Percentiles rank a stretch among this genome's conserved stretches.
These are phyloP conservation scores for Clitopilus hobsonii DNA, from an alignment of 768 basidiomycete species.

Conservation along the genomic window DNA sequence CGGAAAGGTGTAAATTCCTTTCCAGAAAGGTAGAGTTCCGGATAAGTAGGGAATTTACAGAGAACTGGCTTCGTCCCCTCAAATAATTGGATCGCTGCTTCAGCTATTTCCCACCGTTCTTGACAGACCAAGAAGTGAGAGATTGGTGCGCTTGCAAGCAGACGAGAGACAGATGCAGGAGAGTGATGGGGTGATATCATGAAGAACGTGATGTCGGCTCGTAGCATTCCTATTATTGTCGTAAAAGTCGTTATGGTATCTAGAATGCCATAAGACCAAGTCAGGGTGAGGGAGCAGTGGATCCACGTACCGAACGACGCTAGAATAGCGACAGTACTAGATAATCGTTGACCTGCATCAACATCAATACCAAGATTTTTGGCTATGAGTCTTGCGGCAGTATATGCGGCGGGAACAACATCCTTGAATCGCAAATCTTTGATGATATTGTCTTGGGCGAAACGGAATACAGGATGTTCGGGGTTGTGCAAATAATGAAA, in stretches of 20 bases:
- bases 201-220: background rate
- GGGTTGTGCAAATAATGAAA: slow-evolving; percentile 8
- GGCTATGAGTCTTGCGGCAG: slow-evolving; percentile 3
- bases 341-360: background rate
- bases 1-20: slow-evolving; percentile 3
- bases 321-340: slow-evolving; percentile 8
- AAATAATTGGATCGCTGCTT: slow-evolving; percentile 1
- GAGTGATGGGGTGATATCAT: slow-evolving; percentile 5
- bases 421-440: slow-evolving; percentile 1
- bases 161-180: slow-evolving; percentile 2
- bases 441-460: background rate
- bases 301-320: slow-evolving; percentile 9
- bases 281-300: too few relatives aligned
- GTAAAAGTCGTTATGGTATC: background rate
- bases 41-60: background rate
- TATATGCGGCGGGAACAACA: slow-evolving; percentile 8
- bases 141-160: background rate
- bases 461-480: slow-evolving; percentile 4
- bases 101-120: background rate
- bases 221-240: background rate
- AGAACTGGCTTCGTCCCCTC: background rate
- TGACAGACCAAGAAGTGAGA: background rate
- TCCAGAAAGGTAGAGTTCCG: background rate
- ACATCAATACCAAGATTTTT: background rate
- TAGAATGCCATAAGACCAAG: too few relatives aligned